phyloP scores from a whole-genome alignment of 805 yeast genomes.

The Yarrowia sp. region DNA sequence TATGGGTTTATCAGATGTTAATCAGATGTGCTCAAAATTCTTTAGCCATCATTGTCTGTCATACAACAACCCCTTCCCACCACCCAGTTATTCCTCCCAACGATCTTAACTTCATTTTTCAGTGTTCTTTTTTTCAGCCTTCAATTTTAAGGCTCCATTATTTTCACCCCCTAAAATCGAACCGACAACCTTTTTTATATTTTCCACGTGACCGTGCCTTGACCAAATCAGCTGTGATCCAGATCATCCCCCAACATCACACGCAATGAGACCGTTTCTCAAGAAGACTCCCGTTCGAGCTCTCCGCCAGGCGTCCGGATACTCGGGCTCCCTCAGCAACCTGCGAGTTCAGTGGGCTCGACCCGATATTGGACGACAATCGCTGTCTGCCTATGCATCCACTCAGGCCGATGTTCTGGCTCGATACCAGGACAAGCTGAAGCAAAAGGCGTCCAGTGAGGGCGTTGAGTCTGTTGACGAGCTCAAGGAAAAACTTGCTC shows the following conservation, averaged over 20 bases:
- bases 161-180: not conserved
- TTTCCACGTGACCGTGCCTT: not conserved
- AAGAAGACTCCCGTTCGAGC: constrained; percentile 7
- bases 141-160: not conserved
- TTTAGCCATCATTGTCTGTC: too few species aligned
- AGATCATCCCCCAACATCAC: not conserved
- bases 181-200: not conserved
- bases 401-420: constrained; percentile 38
- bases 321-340: constrained; percentile 13
- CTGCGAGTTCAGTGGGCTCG: constrained; percentile 21
- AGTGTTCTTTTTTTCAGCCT: not conserved
- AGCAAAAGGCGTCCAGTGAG: constrained; percentile 40
- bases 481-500: constrained; percentile 60
- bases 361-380: not conserved
- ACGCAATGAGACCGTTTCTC: constrained; percentile 15
- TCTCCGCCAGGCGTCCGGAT: constrained; percentile 26
- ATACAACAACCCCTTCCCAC: too few species aligned
- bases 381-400: constrained; percentile 29
- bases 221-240: not conserved
- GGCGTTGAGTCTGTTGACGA: constrained; percentile 56
- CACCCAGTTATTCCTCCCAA: too few species aligned
- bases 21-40: too few species aligned
- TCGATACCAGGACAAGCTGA: constrained; percentile 46
- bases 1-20: too few species aligned
- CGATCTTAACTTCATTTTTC: too few species aligned